Evolutionary conservation across 2,329 filamentous ascomycete genomes (phyloP), one percentile per base, ranked within the genome.

Genomic region (Tolypocladium inflatum): DNA sequence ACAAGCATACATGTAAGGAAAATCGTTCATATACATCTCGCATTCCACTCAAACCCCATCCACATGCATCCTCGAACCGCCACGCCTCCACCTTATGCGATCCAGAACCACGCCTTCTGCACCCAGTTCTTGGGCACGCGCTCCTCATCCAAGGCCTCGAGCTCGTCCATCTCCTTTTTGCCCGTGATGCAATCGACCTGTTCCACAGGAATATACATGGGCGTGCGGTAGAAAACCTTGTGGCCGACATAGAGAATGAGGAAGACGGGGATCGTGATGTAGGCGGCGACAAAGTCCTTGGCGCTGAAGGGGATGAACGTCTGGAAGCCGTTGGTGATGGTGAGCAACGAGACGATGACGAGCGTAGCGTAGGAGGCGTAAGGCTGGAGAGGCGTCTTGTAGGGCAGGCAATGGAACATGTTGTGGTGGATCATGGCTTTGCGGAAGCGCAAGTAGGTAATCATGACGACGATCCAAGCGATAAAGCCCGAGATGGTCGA

Each of bases 251-350:
- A 89, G 0, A 88, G 74, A 0, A 75, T 70, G 2, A 84, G 62
- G 69, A 89, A 88, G 63, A 79, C 81, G 52, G 78, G 85, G 0
- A 87, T 74, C 11, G 78, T 87, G 65, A 89, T 77, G 65, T 86
- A 91, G 65, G 73, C 78, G 0, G 82, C 81, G n/a, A 87, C 60
- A 65, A 94, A 94, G 64, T 78, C 77, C 6, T 78, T 76, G 0
- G 79, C 80, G 19, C 77, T 80, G 81, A 85, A 93, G 35, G 84
- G 82, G 68, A 87, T 87, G 68, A 93, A 92, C 17, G 88, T 81
- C 41, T 85, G 81, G 71, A 91, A 93, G 1, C 88, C 89, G 65
- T 90, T 90, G 63, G 89, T 86, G 3, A 92, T 71, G 1, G 80
- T 82, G n/a, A 92, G 76, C 33, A 90, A 72, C 3, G 71, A 68